These are phyloP conservation scores for Xerocomellus amylosporus DNA, from an alignment of 768 basidiomycete genomes.

Conservation along the genomic window DNA sequence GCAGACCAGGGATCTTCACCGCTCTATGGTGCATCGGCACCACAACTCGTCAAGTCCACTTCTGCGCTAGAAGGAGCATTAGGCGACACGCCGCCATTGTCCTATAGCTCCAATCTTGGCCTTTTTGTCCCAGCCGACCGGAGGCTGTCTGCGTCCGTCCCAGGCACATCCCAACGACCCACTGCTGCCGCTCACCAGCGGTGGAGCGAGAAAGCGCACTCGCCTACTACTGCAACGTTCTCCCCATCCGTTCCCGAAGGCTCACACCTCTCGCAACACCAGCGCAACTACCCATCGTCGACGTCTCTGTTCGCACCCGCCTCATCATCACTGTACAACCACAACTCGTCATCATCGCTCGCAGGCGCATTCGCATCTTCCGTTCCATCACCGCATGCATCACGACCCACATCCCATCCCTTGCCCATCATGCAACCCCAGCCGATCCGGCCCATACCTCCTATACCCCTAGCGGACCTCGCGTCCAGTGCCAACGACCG, in stretches of 20 bases:
- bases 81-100: constrained; percentile 22
- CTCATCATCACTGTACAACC: constrained; percentile 21
- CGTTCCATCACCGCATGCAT: constrained; percentile 10
- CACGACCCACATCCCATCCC: constrained; percentile 13
- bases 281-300: constrained; percentile 18
- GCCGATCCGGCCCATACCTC: constrained; percentile 35
- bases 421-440: constrained; percentile 34
- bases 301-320: constrained; percentile 19
- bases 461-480: constrained; percentile 31
- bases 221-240: constrained; percentile 6
- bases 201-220: constrained; percentile 17
- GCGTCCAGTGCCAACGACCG: constrained; percentile 21
- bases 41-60: constrained; percentile 30
- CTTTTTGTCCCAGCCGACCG: constrained; percentile 24
- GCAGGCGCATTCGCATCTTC: constrained; percentile 26
- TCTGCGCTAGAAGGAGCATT: constrained; percentile 33
- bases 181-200: constrained; percentile 10
- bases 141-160: constrained; percentile 32
- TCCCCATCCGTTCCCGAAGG: constrained; percentile 2
- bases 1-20: constrained; percentile 5
- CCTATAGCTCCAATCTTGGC: constrained; percentile 8
- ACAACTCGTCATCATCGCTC: constrained; percentile 22
- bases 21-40: constrained; percentile 22
- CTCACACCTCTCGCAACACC: constrained; percentile 23
- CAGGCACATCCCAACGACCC: constrained; percentile 25